These are phyloP conservation scores for Colletotrichum orchidophilum DNA, from an alignment of 2,329 filamentous ascomycete species.

Conservation along the genomic window DNA sequence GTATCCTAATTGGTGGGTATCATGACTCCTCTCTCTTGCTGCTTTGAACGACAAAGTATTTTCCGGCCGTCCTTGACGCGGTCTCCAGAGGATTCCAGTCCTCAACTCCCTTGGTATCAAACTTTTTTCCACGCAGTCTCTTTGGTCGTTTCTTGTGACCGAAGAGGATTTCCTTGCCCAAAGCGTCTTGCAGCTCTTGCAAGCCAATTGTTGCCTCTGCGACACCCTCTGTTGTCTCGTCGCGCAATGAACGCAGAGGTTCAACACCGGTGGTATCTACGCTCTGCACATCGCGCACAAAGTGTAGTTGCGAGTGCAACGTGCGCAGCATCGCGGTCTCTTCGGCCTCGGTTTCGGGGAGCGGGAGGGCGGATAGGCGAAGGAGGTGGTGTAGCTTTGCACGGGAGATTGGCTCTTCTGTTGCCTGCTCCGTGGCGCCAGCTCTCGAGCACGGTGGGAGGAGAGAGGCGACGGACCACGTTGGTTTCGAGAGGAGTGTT, in stretches of 20 bases:
- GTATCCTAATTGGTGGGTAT: conserved; percentile 24
- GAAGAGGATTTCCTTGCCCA: conserved; percentile 68
- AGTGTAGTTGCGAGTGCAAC: conserved; percentile 84
- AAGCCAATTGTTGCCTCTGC: conserved; percentile 68
- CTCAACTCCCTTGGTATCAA: conserved; percentile 59
- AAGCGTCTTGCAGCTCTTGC: conserved; percentile 62
- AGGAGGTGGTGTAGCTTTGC: conserved; percentile 84
- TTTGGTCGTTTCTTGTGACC: conserved; percentile 63
- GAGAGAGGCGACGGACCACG: conserved; percentile 85
- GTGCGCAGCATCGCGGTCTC: conserved; percentile 78
- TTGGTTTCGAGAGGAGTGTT: conserved; percentile 71
- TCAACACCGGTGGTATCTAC: conserved; percentile 78
- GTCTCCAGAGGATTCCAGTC: conserved; percentile 76
- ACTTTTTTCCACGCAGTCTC: conserved; percentile 43
- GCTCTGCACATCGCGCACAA: conserved; percentile 85
- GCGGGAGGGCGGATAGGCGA: conserved; percentile 86
- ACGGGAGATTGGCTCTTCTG: conserved; percentile 63
- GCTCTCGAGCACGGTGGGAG: conserved; percentile 56
- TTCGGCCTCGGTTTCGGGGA: conserved; percentile 68
- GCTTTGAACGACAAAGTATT: conserved; percentile 81
- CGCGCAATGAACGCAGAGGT: conserved; percentile 81
- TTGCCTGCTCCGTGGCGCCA: conserved; percentile 39
- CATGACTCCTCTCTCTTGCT: conserved; percentile 45
- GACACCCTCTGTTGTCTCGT: conserved; percentile 72
- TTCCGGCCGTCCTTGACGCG: conserved; percentile 73